phyloP scores from a whole-genome alignment of 371 early-diverging fungal species.

The Syncephalastrum monosporum region DNA sequence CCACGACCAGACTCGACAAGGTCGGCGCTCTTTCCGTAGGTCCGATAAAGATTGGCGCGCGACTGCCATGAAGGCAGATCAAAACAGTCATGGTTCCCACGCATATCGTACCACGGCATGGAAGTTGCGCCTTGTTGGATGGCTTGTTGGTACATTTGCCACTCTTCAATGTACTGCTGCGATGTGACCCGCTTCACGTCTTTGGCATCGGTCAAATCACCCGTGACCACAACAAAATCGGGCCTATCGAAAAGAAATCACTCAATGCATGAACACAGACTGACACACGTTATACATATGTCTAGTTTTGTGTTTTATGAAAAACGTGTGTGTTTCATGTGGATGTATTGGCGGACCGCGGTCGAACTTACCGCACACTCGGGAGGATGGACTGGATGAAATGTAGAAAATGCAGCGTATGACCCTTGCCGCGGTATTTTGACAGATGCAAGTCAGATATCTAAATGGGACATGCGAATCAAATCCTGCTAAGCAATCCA shows the following conservation, averaged over 20 bases:
- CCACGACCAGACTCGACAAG: slow-evolving; percentile 49
- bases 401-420: slow-evolving; percentile 69
- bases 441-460: slow-evolving; percentile 87
- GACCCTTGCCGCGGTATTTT: slow-evolving; percentile 61
- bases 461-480: slow-evolving; percentile 33
- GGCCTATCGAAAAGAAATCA: slow-evolving; percentile 30
- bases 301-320: not conserved
- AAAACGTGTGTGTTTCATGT: no score
- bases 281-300: not conserved
- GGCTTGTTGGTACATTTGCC: slow-evolving; percentile 69
- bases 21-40: slow-evolving; percentile 51
- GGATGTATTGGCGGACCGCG: not conserved
- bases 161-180: slow-evolving; percentile 80
- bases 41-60: slow-evolving; percentile 59
- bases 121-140: slow-evolving; percentile 40
- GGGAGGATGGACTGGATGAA: slow-evolving; percentile 72
- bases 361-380: slow-evolving; percentile 37
- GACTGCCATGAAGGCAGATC: slow-evolving; percentile 66
- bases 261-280: slow-evolving; percentile 2
- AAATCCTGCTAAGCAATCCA: not conserved
- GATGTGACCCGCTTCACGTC: slow-evolving; percentile 59
- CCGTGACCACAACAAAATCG: slow-evolving; percentile 66
- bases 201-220: slow-evolving; percentile 92
- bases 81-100: slow-evolving; percentile 90
- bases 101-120: slow-evolving; percentile 75